phyloP scores from a whole-genome alignment of 345 rosid genomes.

The Tarenaya hassleriana region DNA sequence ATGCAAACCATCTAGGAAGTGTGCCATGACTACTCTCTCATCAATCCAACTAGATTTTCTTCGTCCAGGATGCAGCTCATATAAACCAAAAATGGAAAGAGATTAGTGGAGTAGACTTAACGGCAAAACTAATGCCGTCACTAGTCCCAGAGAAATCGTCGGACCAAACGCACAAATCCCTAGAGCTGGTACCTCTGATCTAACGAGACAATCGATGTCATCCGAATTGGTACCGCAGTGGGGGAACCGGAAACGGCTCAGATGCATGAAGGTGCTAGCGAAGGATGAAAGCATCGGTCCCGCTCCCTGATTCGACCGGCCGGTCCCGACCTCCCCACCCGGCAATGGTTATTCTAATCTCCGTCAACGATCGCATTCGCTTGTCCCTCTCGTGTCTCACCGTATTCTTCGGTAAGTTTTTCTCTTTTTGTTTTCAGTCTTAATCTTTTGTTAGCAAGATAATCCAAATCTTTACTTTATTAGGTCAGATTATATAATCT shows the following conservation, averaged over 20 bases:
- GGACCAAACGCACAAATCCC: slow-evolving; percentile 30
- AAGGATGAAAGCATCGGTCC: slow-evolving; percentile 40
- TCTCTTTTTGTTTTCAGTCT: not conserved
- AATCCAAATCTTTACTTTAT: too few species aligned
- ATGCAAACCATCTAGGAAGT: too few species aligned
- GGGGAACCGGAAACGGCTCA: slow-evolving; percentile 66
- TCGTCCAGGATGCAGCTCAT: too few species aligned
- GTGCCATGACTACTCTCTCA: too few species aligned
- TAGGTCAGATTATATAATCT: too few species aligned
- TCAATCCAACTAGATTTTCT: too few species aligned
- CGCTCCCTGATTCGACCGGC: slow-evolving; percentile 43
- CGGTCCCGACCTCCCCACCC: slow-evolving; percentile 25
- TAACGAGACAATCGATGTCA: slow-evolving; percentile 29
- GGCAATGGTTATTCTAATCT: slow-evolving; percentile 43
- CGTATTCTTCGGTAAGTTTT: slow-evolving; percentile 50
- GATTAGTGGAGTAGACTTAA: slow-evolving; percentile 28
- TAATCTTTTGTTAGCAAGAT: too few species aligned
- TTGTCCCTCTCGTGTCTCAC: slow-evolving; percentile 40
- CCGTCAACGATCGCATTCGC: slow-evolving; percentile 48
- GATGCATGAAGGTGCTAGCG: slow-evolving; percentile 66
- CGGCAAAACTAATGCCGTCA: slow-evolving; percentile 20
- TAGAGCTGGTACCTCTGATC: slow-evolving; percentile 36
- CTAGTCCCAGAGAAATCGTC: slow-evolving; percentile 20
- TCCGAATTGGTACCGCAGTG: slow-evolving; percentile 60
- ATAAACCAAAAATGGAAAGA: slow-evolving; percentile 53